Evolutionary conservation across 1,284 basidiomycete genomes (phyloP), one percentile per base, ranked within the genome.

Genomic region (Pyrrhoderma noxium): DNA sequence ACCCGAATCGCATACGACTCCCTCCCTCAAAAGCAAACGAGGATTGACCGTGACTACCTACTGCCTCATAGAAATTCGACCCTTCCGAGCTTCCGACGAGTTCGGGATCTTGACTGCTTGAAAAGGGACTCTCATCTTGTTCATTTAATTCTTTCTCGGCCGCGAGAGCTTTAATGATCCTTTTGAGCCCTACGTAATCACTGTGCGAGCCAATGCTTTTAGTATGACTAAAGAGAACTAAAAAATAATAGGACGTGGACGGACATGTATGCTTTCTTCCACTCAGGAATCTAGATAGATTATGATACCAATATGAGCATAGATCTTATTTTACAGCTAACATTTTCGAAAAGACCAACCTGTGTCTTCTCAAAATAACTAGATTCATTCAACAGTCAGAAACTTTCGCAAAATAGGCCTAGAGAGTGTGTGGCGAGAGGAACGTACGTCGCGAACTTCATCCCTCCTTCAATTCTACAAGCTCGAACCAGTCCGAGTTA

Each of bases 181-280:
- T 83, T 65, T 89, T 89, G 21, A 90, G 75, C 3, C 74, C 77
- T 2, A 75, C 75, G 60, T 89, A 90, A 62, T 89, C 80, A 59
- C 86, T 89, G 57, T 31, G 46, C 36, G 37, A 37, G 5, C 5
- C 11, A 11, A 31, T 11, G 5, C 11, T 31, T 31, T 23, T 42
- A 34, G 40, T 46, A 34, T 37, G 49, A 27, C 49, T 5, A 11
- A 57, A 39, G 39, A 23, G 23, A n/a, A 13, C 51, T 49, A 37
- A 19, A 18, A 8, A 19, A 14, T 11, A 49, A 21, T 38, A 31
- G 13, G 34, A 39, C 47, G n/a, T 31, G 11, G 16, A 62, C 75
- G 54, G 58, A 88, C 87, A 90, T 86, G 64, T 90, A 90, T 14
- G 84, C 86, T 57, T 74, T 80, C 62, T 87, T 84, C 87, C 87